Conservation (phyloP, 108 stramenopile genomes). For the Skeletonema menzelii region DNA sequence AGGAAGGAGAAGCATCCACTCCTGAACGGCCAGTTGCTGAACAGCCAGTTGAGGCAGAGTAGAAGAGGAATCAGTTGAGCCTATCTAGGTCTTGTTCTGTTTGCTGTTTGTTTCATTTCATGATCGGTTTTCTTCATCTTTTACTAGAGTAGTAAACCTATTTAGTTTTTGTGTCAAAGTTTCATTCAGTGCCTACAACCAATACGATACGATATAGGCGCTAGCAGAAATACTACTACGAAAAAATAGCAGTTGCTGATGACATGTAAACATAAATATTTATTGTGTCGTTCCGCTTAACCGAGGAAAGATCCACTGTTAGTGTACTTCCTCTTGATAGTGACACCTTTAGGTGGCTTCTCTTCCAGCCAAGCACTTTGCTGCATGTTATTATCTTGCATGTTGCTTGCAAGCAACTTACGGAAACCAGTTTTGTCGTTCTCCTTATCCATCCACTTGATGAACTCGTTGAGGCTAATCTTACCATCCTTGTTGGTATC, state of each 20-base stretch:
- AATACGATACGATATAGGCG: too few relatives aligned
- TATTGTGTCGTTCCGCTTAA: not conserved
- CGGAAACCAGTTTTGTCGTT: constrained; percentile 17
- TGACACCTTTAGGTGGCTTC: constrained; percentile 7
- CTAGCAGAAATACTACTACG: too few relatives aligned
- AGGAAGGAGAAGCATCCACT: not conserved
- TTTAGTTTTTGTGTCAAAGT: not conserved
- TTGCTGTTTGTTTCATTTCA: not conserved
- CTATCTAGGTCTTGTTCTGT: not conserved
- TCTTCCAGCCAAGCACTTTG: constrained; percentile 13
- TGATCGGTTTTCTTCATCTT: not conserved
- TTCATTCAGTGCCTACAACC: not conserved
- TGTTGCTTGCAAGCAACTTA: constrained; percentile 7
- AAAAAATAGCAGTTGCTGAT: too few relatives aligned
- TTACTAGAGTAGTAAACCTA: not conserved
- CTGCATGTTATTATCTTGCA: not conserved
- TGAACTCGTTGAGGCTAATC: constrained; percentile 48
- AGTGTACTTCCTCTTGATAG: not conserved
- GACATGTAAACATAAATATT: not conserved
- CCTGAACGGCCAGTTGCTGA: not conserved
- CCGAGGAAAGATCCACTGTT: constrained; percentile 30
- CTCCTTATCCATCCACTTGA: constrained; percentile 31
- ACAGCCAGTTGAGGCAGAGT: not conserved
- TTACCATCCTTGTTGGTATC: constrained; percentile 51
- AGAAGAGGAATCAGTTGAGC: not conserved